phyloP scores from a whole-genome alignment of 225 moss, liverwort and hornwort species.

The Physcomitrium patens region DNA sequence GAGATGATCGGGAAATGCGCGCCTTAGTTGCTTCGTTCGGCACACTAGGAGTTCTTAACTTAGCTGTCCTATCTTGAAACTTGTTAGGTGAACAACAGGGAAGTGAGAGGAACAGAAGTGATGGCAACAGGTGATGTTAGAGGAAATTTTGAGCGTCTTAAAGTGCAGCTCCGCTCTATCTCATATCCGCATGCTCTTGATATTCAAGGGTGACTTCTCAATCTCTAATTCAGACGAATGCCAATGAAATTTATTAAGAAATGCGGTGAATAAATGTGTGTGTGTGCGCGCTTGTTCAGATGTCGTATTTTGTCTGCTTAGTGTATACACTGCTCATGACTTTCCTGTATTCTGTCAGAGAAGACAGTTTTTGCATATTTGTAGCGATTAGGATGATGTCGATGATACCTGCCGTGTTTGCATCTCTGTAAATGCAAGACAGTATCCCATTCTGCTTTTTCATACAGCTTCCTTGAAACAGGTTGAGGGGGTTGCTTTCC shows the following conservation, averaged over 20 bases:
- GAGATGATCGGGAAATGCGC: not conserved
- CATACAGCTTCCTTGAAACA: slow-evolving; percentile 1
- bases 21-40: not conserved
- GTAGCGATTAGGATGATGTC: not conserved
- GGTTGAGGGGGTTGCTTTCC: not conserved
- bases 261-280: not conserved
- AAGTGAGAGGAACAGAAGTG: slow-evolving; percentile 6
- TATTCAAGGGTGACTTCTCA: slow-evolving; percentile 61
- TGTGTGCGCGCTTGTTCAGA: not conserved
- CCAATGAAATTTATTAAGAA: not conserved
- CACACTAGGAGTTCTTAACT: slow-evolving; percentile 14
- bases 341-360: not conserved
- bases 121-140: slow-evolving; percentile 93
- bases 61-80: not conserved
- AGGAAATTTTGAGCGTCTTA: slow-evolving; percentile 90
- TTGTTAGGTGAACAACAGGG: slow-evolving; percentile 7
- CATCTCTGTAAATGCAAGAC: not conserved
- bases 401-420: not conserved
- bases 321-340: not conserved
- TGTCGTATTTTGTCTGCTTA: not conserved
- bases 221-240: slow-evolving; percentile 12
- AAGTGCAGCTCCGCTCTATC: slow-evolving; percentile 85
- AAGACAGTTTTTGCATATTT: slow-evolving; percentile 1
- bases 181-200: slow-evolving; percentile 85
- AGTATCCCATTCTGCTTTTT: not conserved